These are phyloP conservation scores for Naegleria fowleri DNA, from an alignment of 208 protist genomes.

Conservation along the genomic window DNA sequence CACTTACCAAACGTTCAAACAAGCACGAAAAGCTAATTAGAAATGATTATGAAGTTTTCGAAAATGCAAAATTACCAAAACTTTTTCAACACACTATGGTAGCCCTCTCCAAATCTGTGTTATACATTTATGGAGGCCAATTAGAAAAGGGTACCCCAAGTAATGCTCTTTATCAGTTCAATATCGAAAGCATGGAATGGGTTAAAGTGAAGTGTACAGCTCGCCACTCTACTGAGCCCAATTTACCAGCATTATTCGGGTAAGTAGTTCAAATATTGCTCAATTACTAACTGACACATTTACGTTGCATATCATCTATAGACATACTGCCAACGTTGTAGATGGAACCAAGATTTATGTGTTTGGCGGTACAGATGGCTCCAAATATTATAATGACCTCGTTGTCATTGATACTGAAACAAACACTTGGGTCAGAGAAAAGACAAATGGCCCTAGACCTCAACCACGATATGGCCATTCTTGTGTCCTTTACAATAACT, in stretches of 20 bases:
- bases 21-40: not conserved
- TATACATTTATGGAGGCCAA: slow-evolving; percentile 11
- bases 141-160: not conserved
- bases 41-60: not conserved
- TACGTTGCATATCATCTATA: not conserved
- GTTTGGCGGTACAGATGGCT: slow-evolving; percentile 16
- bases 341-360: slow-evolving; percentile 11
- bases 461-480: not conserved
- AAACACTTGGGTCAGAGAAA: not conserved
- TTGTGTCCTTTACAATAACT: not conserved
- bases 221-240: not conserved
- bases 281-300: not conserved
- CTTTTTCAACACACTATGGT: not conserved
- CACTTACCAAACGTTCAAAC: not conserved
- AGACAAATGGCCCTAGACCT: not conserved
- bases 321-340: not conserved
- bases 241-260: not conserved
- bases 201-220: not conserved
- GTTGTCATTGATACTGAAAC: not conserved
- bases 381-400: not conserved
- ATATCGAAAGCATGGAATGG: slow-evolving; percentile 3
- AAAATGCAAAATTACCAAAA: not conserved
- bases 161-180: not conserved
- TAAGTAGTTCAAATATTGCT: not conserved
- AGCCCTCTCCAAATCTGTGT: not conserved